A percentile compares a stretch with the other conserved stretches of the same genome.
These are phyloP conservation scores for Diplosphaera chodatii DNA, from an alignment of 139 green algal species.

Conservation along the genomic window DNA sequence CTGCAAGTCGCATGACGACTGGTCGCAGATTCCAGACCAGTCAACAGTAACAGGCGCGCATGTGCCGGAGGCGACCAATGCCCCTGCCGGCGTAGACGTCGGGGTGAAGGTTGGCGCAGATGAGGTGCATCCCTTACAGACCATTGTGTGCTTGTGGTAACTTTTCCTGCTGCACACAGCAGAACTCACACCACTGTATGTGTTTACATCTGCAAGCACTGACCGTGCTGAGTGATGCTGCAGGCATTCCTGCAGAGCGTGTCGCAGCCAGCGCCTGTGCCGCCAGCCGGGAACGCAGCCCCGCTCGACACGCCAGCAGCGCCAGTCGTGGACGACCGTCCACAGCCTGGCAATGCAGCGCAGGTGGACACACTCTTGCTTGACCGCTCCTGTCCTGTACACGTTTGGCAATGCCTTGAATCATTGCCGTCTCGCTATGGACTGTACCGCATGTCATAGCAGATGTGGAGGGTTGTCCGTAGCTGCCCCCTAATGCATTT, in stretches of 20 bases:
- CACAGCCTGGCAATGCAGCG: not conserved
- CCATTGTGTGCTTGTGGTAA: no score
- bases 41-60: not conserved
- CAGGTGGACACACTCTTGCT: not conserved
- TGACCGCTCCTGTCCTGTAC: not conserved
- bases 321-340: not conserved
- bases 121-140: not conserved
- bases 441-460: no score
- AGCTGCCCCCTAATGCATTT: no score
- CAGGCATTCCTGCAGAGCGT: slow-evolving; percentile 1
- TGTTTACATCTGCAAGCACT: no score
- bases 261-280: not conserved
- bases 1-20: no score
- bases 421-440: no score
- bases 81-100: not conserved
- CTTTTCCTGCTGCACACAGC: no score
- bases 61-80: not conserved
- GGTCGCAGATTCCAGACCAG: not conserved
- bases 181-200: no score
- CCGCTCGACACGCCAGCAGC: not conserved
- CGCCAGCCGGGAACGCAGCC: not conserved
- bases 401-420: no score
- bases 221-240: no score
- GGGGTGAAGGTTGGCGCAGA: not conserved
- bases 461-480: no score